These are phyloP conservation scores for Aureobasidium mangrovei DNA, from an alignment of 2,329 filamentous ascomycete genomes.

Conservation along the genomic window DNA sequence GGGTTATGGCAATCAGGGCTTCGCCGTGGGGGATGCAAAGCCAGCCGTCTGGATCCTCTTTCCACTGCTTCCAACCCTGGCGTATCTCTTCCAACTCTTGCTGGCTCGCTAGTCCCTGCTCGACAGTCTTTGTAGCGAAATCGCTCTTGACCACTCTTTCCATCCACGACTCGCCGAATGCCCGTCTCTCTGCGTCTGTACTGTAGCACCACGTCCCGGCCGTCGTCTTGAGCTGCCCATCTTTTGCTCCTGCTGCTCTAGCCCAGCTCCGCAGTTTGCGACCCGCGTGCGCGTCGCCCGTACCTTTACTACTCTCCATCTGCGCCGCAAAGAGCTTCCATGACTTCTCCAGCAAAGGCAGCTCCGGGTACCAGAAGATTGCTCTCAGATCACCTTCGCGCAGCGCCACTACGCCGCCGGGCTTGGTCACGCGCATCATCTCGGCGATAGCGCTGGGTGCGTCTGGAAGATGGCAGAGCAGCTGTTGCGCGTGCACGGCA, in stretches of 20 bases:
- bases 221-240: slow-evolving; percentile 29
- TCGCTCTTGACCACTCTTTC: slow-evolving; percentile 19
- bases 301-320: slow-evolving; percentile 14
- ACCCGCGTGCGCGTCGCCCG: slow-evolving; percentile 17
- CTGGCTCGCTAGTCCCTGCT: slow-evolving; percentile 30
- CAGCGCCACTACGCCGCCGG: slow-evolving; percentile 45
- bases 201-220: slow-evolving; percentile 36
- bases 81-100: slow-evolving; percentile 33
- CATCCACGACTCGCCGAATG: slow-evolving; percentile 30
- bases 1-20: slow-evolving; percentile 21
- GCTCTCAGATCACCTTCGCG: slow-evolving; percentile 30
- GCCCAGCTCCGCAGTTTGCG: slow-evolving; percentile 18
- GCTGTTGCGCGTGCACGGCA: slow-evolving; percentile 51
- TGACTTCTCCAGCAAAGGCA: background rate
- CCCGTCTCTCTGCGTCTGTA: slow-evolving; percentile 29
- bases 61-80: slow-evolving; percentile 33
- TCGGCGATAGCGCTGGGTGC: slow-evolving; percentile 43
- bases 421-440: slow-evolving; percentile 46
- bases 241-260: slow-evolving; percentile 19
- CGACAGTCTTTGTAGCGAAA: slow-evolving; percentile 28
- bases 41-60: slow-evolving; percentile 34
- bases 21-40: slow-evolving; percentile 36
- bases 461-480: slow-evolving; percentile 47
- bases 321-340: slow-evolving; percentile 8
- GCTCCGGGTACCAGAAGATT: slow-evolving; percentile 14